Evolutionary conservation across 176 grass and related monocot species (phyloP).

Genomic region (Olyra latifolia): DNA sequence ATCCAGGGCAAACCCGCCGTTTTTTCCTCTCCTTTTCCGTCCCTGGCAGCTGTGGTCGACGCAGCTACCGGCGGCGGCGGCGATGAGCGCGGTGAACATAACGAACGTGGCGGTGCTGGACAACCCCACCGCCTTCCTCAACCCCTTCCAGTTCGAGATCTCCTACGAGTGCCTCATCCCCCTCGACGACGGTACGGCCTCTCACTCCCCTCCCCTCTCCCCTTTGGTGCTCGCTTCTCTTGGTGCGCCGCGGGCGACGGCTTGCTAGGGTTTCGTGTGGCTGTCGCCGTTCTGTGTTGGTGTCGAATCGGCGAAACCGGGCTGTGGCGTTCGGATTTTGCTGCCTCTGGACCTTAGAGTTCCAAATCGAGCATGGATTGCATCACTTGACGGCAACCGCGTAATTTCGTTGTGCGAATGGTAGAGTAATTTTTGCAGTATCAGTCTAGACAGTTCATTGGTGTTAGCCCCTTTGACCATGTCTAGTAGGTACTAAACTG

Average conservation of each 20-base stretch:
- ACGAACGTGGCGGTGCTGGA: slow-evolving; percentile 99
- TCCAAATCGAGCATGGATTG: background rate
- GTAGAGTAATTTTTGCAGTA: background rate
- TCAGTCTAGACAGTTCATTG: background rate
- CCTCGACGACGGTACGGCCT: slow-evolving; percentile 72
- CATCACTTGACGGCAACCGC: background rate
- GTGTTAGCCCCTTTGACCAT: background rate
- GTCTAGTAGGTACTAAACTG: background rate
- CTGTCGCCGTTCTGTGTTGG: background rate
- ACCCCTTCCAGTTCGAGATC: slow-evolving; percentile 99
- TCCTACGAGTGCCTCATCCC: slow-evolving; percentile 99
- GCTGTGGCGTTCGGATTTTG: background rate
- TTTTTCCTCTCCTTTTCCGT: background rate
- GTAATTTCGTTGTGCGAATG: background rate
- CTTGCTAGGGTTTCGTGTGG: slow-evolving; percentile 34
- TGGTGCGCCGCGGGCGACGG: slow-evolving; percentile 1
- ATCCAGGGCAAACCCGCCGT: background rate
- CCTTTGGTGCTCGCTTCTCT: background rate
- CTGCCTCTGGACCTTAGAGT: background rate
- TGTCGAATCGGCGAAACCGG: background rate
- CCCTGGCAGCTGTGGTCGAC: background rate
- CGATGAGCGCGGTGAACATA: slow-evolving; percentile 98
- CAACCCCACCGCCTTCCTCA: slow-evolving; percentile 91
- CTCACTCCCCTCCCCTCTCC: no score
- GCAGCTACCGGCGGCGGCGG: slow-evolving; percentile 27